These are phyloP conservation scores for Allomyces macrogynus DNA, from an alignment of 192 early-diverging fungal species.

Conservation along the genomic window DNA sequence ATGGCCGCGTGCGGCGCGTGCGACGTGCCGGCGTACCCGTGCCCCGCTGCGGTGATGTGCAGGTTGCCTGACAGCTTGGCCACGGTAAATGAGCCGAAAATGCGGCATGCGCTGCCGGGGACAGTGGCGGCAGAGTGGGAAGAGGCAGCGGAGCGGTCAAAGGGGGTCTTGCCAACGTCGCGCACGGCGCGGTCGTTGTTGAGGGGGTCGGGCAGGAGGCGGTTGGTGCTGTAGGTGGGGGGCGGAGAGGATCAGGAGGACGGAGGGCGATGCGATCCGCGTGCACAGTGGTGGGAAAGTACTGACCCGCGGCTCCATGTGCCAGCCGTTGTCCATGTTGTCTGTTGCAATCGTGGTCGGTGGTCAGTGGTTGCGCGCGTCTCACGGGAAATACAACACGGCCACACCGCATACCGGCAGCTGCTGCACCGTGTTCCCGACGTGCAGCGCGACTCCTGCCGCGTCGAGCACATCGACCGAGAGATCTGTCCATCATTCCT, in stretches of 20 bases:
- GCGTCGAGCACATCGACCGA: constrained; percentile 19
- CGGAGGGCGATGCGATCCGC: background rate
- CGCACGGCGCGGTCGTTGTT: background rate
- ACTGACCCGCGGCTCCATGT: background rate
- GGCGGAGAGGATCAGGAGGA: background rate
- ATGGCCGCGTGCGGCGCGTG: constrained; percentile 41
- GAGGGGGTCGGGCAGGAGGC: background rate
- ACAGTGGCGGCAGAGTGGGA: background rate
- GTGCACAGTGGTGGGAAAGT: background rate
- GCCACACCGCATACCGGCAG: constrained; percentile 5
- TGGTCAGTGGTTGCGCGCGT: background rate
- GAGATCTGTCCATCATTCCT: background rate
- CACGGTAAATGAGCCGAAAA: constrained; percentile 48
- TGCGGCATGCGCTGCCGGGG: constrained; percentile 44
- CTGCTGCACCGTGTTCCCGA: constrained; percentile 4
- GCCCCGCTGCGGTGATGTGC: constrained; percentile 74
- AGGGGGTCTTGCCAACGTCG: no score
- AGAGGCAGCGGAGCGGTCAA: background rate
- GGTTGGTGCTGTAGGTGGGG: background rate
- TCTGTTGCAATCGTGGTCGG: constrained; percentile 10
- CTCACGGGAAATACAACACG: no score
- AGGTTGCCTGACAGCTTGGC: constrained; percentile 74
- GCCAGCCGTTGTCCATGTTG: constrained; percentile 11
- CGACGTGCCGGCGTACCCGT: constrained; percentile 49
- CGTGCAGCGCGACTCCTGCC: constrained; percentile 11